phyloP scores from a whole-genome alignment of 148 eudicot species.

The Rhododendron vialii region DNA sequence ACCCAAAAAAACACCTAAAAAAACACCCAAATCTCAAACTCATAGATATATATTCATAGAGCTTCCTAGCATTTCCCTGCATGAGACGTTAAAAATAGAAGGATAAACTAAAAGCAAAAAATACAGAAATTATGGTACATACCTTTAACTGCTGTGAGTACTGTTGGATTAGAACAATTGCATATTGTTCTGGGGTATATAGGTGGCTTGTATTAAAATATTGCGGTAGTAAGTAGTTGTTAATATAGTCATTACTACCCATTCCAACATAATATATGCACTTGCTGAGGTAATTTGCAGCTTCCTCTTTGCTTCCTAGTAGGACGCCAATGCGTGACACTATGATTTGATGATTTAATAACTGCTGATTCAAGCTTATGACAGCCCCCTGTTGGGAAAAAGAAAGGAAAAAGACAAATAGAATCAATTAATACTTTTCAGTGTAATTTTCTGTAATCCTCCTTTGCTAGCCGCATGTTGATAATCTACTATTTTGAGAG shows the following conservation, averaged over 20 bases:
- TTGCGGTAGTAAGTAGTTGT: constrained; percentile 47
- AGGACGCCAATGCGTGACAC: constrained; percentile 8
- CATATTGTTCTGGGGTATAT: constrained; percentile 28
- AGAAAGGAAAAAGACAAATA: constrained; percentile 9
- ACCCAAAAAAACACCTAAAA: too few relatives aligned
- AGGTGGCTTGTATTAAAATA: constrained; percentile 15
- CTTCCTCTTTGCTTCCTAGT: constrained; percentile 10
- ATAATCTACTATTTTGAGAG: not conserved
- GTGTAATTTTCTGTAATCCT: too few relatives aligned
- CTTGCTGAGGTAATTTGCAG: constrained; percentile 23
- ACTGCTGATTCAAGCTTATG: constrained; percentile 37
- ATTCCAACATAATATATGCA: constrained; percentile 47
- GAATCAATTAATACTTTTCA: not conserved
- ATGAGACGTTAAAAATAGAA: too few relatives aligned
- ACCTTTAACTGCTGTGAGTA: constrained; percentile 41
- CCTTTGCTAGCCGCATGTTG: not conserved
- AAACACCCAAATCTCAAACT: too few relatives aligned
- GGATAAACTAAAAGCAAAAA: too few relatives aligned
- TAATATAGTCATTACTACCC: constrained; percentile 62
- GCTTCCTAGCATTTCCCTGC: too few relatives aligned
- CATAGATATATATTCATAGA: too few relatives aligned
- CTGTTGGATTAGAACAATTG: constrained; percentile 26
- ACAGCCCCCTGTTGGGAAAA: constrained; percentile 38
- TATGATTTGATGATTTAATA: constrained; percentile 26
- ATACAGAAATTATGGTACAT: not conserved